These are phyloP conservation scores for Phytopythium helicoides DNA, from an alignment of 352 stramenopile species.

Conservation along the genomic window DNA sequence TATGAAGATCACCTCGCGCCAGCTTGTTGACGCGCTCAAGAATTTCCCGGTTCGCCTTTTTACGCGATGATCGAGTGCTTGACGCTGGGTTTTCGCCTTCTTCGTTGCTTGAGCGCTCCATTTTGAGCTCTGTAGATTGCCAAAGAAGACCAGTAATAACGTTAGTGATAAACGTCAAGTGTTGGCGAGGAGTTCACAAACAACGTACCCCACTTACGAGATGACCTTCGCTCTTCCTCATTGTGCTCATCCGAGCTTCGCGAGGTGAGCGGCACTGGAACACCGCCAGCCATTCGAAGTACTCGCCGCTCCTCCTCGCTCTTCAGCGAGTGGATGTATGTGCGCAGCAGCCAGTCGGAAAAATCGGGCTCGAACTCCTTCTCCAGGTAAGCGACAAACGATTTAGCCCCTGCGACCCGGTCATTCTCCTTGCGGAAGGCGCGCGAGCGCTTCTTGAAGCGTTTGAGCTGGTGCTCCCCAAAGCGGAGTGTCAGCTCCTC, in stretches of 20 bases:
- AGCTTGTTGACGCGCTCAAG: slow-evolving; percentile 60
- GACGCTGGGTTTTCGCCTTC: slow-evolving; percentile 16
- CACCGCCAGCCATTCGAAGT: slow-evolving; percentile 29
- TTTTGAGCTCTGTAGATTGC: slow-evolving; percentile 31
- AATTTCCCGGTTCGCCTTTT: slow-evolving; percentile 69
- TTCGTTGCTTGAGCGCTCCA: slow-evolving; percentile 18
- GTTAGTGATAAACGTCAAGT: too few species aligned
- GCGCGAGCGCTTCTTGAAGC: slow-evolving; percentile 67
- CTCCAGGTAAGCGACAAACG: slow-evolving; percentile 52
- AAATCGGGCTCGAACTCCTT: slow-evolving; percentile 57
- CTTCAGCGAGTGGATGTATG: slow-evolving; percentile 53
- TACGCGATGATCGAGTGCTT: slow-evolving; percentile 30
- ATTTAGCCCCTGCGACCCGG: slow-evolving; percentile 31
- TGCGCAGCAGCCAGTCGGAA: slow-evolving; percentile 48
- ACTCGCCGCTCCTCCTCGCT: slow-evolving; percentile 49
- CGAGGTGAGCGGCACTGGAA: slow-evolving; percentile 14
- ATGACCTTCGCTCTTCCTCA: slow-evolving; percentile 17
- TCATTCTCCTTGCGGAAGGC: slow-evolving; percentile 76
- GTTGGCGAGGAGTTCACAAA: neutral
- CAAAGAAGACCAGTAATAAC: slow-evolving; percentile 3
- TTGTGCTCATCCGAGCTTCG: slow-evolving; percentile 4
- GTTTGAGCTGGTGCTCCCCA: slow-evolving; percentile 52
- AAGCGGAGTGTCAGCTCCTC: slow-evolving; percentile 47
- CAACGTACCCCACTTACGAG: slow-evolving; percentile 41
- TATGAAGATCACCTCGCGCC: slow-evolving; percentile 40